These are phyloP conservation scores for Chrysoporthe cubensis DNA, from an alignment of 2,329 filamentous ascomycete species.

Conservation along the genomic window DNA sequence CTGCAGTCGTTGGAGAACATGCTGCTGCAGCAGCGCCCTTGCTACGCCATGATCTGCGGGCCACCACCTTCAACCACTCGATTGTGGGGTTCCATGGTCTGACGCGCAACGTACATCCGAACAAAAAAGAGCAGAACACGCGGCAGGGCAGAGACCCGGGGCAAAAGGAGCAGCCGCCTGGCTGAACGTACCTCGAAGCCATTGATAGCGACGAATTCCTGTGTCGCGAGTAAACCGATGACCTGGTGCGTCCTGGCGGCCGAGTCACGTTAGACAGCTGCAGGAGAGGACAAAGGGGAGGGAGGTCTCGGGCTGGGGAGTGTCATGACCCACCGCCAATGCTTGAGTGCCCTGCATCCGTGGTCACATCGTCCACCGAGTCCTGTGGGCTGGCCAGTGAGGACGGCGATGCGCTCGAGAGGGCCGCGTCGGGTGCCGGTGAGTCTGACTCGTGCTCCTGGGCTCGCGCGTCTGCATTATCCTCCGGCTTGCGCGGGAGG, in stretches of 20 bases:
- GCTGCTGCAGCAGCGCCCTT: neutral
- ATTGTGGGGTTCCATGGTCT: neutral
- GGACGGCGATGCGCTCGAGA: conserved; percentile 26
- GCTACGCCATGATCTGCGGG: conserved; percentile 2
- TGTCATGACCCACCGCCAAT: conserved; percentile 25
- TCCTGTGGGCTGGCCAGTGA: conserved; percentile 19
- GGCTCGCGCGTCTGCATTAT: neutral
- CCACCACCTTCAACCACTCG: conserved; percentile 16
- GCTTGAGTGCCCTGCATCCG: conserved; percentile 19
- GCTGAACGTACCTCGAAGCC: conserved; percentile 22
- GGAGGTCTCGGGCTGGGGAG: conserved; percentile 1
- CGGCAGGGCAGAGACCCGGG: neutral
- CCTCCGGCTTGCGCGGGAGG: conserved; percentile 20
- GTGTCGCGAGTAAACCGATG: conserved; percentile 17
- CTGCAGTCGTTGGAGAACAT: neutral
- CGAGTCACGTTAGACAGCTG: conserved; percentile 17
- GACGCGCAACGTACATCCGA: neutral
- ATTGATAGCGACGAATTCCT: conserved; percentile 21
- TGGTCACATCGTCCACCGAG: conserved; percentile 24
- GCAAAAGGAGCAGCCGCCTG: neutral
- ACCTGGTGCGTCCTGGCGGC: conserved; percentile 13
- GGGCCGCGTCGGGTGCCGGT: conserved; percentile 15
- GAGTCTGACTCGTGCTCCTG: conserved; percentile 9
- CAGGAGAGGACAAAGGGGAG: conserved; percentile 5
- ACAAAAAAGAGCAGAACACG: conserved; percentile 1